Evolutionary conservation across 192 early-diverging fungal genomes (phyloP).

Genomic region (Entomortierella chlamydospora): DNA sequence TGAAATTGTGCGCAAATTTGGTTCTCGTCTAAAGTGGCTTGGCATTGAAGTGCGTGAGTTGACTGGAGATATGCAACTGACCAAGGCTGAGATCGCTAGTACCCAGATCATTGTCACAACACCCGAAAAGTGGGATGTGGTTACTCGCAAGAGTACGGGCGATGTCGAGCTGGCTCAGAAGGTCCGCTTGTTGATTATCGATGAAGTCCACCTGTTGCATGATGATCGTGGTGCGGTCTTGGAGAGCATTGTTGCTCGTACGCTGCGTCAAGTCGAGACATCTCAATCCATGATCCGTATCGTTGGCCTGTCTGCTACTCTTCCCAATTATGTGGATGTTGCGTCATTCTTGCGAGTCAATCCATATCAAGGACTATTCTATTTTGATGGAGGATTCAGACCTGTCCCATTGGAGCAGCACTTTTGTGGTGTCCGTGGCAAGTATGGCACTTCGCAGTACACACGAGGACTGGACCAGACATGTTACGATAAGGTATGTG

Average conservation of each 20-base stretch:
- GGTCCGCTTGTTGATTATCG: constrained; percentile 94
- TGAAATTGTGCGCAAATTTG: constrained; percentile 95
- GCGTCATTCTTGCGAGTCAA: constrained; percentile 94
- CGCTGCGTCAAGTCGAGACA: constrained; percentile 88
- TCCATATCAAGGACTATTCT: constrained; percentile 92
- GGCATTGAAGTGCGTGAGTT: constrained; percentile 91
- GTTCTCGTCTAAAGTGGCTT: constrained; percentile 81
- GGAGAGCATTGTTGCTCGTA: constrained; percentile 96
- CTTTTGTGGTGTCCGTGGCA: constrained; percentile 93
- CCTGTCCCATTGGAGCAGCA: constrained; percentile 97
- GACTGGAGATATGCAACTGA: constrained; percentile 98
- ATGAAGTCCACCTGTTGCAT: constrained; percentile 97
- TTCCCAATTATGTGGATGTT: constrained; percentile 98
- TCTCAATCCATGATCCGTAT: constrained; percentile 96
- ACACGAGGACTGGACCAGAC: constrained; percentile 80
- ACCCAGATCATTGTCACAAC: constrained; percentile 99
- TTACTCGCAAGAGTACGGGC: constrained; percentile 95
- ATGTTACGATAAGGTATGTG: constrained; percentile 83
- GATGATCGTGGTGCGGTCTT: constrained; percentile 97
- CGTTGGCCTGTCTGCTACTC: constrained; percentile 96
- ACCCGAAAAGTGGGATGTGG: constrained; percentile 99
- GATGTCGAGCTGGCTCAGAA: constrained; percentile 93
- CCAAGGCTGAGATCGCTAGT: constrained; percentile 89
- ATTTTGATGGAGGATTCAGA: constrained; percentile 95
- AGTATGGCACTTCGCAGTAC: constrained; percentile 74